A percentile compares a stretch with the other conserved stretches of the same genome.
phyloP scores from a whole-genome alignment of 495 filamentous ascomycete genomes.

The Podospora pseudopauciseta region DNA sequence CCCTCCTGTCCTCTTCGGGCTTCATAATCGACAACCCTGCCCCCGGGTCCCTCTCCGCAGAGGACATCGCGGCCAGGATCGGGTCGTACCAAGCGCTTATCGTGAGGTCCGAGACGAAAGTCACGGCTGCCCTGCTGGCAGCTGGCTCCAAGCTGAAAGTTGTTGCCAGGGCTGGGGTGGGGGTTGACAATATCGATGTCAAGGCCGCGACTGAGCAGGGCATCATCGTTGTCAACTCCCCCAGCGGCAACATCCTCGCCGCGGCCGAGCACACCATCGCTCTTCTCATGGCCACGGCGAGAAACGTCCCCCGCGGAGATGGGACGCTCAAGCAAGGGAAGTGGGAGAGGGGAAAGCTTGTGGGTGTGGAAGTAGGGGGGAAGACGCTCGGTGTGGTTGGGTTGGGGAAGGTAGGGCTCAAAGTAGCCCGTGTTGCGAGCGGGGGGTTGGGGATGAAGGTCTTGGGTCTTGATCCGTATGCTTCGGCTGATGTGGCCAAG shows the following conservation, averaged over 20 bases:
- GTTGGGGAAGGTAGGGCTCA: slow-evolving; percentile 68
- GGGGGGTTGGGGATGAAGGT: slow-evolving; percentile 64
- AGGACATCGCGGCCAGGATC: slow-evolving; percentile 57
- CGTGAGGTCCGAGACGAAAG: slow-evolving; percentile 69
- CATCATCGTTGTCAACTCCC: slow-evolving; percentile 68
- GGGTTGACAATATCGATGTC: slow-evolving; percentile 74
- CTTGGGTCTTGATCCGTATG: slow-evolving; percentile 64
- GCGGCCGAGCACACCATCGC: slow-evolving; percentile 69
- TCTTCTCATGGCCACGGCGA: slow-evolving; percentile 60
- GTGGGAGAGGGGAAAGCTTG: slow-evolving; percentile 66
- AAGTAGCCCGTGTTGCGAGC: slow-evolving; percentile 64
- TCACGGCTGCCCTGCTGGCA: slow-evolving; percentile 55
- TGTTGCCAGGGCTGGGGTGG: slow-evolving; percentile 70
- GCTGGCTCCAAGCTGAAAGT: slow-evolving; percentile 61
- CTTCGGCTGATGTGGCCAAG: slow-evolving; percentile 55
- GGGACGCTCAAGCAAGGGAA: slow-evolving; percentile 55
- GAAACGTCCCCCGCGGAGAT: slow-evolving; percentile 61
- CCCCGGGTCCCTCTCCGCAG: slow-evolving; percentile 51
- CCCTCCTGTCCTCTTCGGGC: slow-evolving; percentile 48
- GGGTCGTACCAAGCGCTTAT: slow-evolving; percentile 63
- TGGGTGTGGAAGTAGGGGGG: slow-evolving; percentile 66
- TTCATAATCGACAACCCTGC: slow-evolving; percentile 57
- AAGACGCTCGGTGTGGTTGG: slow-evolving; percentile 67
- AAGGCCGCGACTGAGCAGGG: slow-evolving; percentile 59
- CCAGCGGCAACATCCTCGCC: slow-evolving; percentile 65